phyloP scores from a whole-genome alignment of 75 land plant genomes.

The Cunninghamia lanceolata region DNA sequence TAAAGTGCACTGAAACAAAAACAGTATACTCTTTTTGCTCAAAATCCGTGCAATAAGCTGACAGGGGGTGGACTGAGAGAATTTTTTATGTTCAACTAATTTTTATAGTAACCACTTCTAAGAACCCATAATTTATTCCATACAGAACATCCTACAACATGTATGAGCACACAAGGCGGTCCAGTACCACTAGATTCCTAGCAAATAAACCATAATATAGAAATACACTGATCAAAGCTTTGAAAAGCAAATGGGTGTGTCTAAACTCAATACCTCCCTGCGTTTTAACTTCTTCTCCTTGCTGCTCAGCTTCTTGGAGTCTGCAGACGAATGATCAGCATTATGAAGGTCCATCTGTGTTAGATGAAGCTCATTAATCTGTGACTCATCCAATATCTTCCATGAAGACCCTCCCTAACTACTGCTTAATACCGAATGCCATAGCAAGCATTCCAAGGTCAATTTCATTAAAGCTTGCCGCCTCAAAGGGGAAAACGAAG shows the following conservation, averaged over 20 bases:
- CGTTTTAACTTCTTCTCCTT: constrained; percentile 23
- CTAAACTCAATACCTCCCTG: constrained; percentile 7
- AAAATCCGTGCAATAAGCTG: neutral
- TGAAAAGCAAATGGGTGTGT: neutral
- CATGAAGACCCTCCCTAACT: neutral
- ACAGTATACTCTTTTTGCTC: neutral
- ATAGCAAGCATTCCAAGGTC: neutral
- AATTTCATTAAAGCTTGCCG: neutral
- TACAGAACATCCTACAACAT: neutral
- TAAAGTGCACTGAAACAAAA: neutral
- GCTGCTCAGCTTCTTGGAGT: constrained; percentile 20
- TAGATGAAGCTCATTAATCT: neutral
- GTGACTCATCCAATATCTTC: neutral
- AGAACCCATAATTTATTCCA: neutral
- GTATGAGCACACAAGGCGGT: neutral
- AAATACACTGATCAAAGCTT: neutral
- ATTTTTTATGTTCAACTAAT: neutral
- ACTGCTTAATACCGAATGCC: neutral
- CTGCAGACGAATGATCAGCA: neutral
- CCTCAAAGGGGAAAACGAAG: neutral
- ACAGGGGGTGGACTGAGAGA: neutral
- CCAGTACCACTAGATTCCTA: neutral
- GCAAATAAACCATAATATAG: neutral
- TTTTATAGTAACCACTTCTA: too few relatives aligned
- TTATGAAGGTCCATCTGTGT: constrained; percentile 1